These are phyloP conservation scores for Geosmithia morbida DNA, from an alignment of 2,329 filamentous ascomycete species.

Conservation along the genomic window DNA sequence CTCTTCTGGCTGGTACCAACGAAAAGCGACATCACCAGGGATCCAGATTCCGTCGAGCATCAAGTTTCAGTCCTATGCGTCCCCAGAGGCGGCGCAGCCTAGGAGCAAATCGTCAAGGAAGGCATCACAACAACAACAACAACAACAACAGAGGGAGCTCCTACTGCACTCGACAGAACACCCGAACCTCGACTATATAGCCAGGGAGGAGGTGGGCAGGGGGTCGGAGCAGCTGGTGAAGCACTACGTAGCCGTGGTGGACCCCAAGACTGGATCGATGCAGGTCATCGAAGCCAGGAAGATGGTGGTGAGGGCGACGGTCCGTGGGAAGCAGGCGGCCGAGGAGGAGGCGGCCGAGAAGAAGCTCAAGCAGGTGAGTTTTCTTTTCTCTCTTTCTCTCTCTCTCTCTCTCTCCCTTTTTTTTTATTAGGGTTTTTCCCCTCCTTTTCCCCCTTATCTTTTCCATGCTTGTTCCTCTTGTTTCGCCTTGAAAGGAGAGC, in stretches of 20 bases:
- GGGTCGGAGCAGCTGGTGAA: conserved; percentile 28
- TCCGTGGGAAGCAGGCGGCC: conserved; percentile 38
- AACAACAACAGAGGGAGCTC: conserved; percentile 25
- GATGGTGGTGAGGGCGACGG: conserved; percentile 44
- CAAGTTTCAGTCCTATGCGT: conserved; percentile 34
- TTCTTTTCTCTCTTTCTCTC: too few species aligned
- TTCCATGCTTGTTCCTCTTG: too few species aligned
- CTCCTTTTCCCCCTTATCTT: too few species aligned
- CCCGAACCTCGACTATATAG: conserved; percentile 44
- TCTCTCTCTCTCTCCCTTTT: too few species aligned
- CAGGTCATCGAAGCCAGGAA: conserved; percentile 50
- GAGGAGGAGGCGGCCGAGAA: conserved; percentile 12
- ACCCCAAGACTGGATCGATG: conserved; percentile 42
- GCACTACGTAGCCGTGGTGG: conserved; percentile 52
- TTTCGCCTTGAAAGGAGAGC: too few species aligned
- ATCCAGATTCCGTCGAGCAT: conserved; percentile 18
- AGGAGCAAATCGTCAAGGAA: conserved; percentile 22
- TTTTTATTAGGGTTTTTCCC: too few species aligned
- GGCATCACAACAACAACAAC: conserved; percentile 12
- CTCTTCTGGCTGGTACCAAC: background rate
- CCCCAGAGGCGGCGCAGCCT: conserved; percentile 13
- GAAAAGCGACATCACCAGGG: conserved; percentile 18
- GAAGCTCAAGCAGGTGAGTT: conserved; percentile 12
- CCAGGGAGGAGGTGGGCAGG: conserved; percentile 27
- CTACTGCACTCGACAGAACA: conserved; percentile 43